Evolutionary conservation across 208 protist genomes (phyloP).

Genomic region (Porcisia deanei): DNA sequence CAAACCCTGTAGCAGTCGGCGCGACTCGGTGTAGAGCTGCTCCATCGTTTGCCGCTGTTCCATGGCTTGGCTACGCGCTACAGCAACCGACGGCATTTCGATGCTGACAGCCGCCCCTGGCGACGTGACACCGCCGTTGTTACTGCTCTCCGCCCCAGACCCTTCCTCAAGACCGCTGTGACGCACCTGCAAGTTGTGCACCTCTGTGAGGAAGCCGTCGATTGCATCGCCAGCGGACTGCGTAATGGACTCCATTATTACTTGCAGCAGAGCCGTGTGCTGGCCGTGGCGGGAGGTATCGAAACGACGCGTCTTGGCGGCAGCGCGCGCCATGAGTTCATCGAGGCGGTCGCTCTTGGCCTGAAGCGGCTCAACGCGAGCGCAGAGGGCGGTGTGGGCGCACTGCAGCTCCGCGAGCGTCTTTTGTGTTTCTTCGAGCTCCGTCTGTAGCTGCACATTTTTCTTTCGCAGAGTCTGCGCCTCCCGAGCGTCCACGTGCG

Average conservation of each 20-base stretch:
- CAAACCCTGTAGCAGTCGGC: constrained; percentile 58
- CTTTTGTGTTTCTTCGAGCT: background rate
- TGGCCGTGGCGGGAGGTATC: constrained; percentile 55
- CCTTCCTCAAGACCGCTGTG: constrained; percentile 8
- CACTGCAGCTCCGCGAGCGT: constrained; percentile 22
- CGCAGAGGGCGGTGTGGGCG: constrained; percentile 16
- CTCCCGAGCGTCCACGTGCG: constrained; percentile 17
- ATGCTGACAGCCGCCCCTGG: background rate
- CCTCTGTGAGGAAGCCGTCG: constrained; percentile 54
- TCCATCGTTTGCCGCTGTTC: constrained; percentile 50
- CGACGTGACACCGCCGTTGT: background rate
- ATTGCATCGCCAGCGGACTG: constrained; percentile 52
- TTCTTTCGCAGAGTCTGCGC: constrained; percentile 36
- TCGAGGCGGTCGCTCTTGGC: constrained; percentile 73
- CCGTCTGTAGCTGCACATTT: constrained; percentile 17
- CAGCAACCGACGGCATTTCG: constrained; percentile 47
- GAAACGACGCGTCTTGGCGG: constrained; percentile 57
- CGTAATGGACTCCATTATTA: constrained; percentile 70
- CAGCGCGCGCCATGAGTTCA: constrained; percentile 63
- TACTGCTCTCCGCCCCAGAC: background rate
- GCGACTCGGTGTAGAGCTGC: constrained; percentile 62
- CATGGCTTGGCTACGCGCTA: constrained; percentile 38
- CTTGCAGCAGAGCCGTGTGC: constrained; percentile 59
- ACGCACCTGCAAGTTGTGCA: constrained; percentile 29
- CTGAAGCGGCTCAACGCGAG: constrained; percentile 43